Evolutionary conservation across 2,329 filamentous ascomycete genomes (phyloP).

Genomic region (Phialophora tarda): DNA sequence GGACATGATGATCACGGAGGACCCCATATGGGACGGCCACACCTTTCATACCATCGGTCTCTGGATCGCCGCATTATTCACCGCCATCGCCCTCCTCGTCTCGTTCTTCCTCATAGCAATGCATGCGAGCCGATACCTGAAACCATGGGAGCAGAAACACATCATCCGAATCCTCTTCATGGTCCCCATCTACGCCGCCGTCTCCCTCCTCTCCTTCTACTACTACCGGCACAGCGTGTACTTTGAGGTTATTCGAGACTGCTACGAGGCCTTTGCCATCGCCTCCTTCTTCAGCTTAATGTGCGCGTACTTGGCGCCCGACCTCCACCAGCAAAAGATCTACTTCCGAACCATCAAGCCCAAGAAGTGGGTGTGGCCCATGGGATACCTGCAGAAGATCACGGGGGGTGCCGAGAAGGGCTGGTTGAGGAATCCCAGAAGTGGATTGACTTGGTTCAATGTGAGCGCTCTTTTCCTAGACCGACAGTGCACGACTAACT

Average conservation of each 20-base stretch:
- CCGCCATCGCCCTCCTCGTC: conserved; percentile 56
- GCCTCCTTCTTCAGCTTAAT: conserved; percentile 83
- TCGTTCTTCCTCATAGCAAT: conserved; percentile 61
- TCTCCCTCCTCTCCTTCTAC: conserved; percentile 73
- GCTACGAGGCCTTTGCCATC: conserved; percentile 88
- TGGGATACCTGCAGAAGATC: conserved; percentile 72
- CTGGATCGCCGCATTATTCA: conserved; percentile 60
- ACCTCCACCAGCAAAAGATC: conserved; percentile 78
- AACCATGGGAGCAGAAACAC: conserved; percentile 65
- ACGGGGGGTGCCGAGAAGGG: conserved; percentile 72
- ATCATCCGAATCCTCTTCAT: conserved; percentile 89
- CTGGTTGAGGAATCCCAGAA: conserved; percentile 73
- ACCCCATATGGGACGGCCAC: conserved; percentile 58
- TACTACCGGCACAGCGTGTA: conserved; percentile 81
- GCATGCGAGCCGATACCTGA: conserved; percentile 66
- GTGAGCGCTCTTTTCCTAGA: conserved; percentile 45
- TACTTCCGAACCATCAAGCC: conserved; percentile 74
- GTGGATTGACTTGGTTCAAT: conserved; percentile 89
- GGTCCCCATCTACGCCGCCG: conserved; percentile 79
- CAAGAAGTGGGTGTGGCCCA: conserved; percentile 75
- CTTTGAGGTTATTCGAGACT: conserved; percentile 79
- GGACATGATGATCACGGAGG: conserved; percentile 50
- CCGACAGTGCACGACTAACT: conserved; percentile 7
- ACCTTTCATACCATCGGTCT: conserved; percentile 64
- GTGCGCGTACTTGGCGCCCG: conserved; percentile 78